Percentiles rank a stretch among this genome's conserved stretches.
Evolutionary conservation across 208 protist species (phyloP).

Genomic region (Leptomonas seymouri): DNA sequence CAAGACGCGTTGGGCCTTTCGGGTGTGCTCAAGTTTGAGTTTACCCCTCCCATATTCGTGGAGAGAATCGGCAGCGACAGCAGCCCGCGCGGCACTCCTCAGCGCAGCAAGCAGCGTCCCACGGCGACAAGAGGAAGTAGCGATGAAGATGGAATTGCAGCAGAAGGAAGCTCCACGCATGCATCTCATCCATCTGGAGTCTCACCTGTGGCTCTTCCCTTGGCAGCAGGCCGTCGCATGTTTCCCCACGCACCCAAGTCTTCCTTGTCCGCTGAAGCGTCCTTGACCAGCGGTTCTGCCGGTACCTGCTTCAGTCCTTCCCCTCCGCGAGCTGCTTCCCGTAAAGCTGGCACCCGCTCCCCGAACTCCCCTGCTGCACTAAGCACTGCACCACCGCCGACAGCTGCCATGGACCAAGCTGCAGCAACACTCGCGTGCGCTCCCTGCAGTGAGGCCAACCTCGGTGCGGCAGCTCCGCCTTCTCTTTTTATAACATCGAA

Average conservation of each 20-base stretch:
- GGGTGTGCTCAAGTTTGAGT: constrained; percentile 14
- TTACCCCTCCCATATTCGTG: not conserved
- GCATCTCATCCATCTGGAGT: not conserved
- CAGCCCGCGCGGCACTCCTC: not conserved
- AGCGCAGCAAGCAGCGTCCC: not conserved
- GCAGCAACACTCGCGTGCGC: not conserved
- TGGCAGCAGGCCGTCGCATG: not conserved
- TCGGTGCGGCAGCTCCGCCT: not conserved
- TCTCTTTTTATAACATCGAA: not conserved
- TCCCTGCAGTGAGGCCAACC: too few species aligned
- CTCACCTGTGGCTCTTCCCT: not conserved
- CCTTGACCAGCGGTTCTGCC: not conserved
- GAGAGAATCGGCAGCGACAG: not conserved
- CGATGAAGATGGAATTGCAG: not conserved
- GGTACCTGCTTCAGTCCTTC: not conserved
- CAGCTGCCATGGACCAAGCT: not conserved
- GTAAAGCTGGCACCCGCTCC: not conserved
- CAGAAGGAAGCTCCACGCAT: not conserved
- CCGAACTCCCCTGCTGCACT: too few species aligned
- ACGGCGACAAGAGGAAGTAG: not conserved
- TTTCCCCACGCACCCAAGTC: not conserved
- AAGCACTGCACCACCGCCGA: not conserved
- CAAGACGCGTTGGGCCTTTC: constrained; percentile 20
- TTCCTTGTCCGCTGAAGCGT: not conserved
- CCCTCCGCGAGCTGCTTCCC: not conserved